Conservation (phyloP, 2,329 filamentous ascomycete species). For the Aspergillus terreus region DNA sequence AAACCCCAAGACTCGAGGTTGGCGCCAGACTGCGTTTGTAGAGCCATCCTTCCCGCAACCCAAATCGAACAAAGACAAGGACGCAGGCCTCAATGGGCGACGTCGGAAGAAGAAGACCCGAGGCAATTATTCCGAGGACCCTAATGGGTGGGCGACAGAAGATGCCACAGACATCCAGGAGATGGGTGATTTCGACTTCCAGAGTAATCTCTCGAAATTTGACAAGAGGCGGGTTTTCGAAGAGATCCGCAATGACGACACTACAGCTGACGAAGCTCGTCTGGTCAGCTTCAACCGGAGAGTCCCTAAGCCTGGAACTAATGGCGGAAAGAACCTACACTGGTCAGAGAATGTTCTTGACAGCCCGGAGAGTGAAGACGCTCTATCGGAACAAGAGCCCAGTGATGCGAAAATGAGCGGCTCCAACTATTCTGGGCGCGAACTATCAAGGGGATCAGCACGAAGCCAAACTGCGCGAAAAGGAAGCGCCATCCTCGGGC, state of each 20-base stretch:
- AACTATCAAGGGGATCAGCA: constrained; percentile 36
- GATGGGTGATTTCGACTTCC: constrained; percentile 91
- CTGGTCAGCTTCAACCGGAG: constrained; percentile 82
- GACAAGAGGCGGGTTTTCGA: constrained; percentile 91
- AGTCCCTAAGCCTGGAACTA: constrained; percentile 61
- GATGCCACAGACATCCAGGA: constrained; percentile 93
- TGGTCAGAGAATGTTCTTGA: constrained; percentile 89
- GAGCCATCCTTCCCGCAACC: constrained; percentile 49
- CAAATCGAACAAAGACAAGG: constrained; percentile 26
- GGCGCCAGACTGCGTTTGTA: constrained; percentile 64
- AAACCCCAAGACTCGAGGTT: constrained; percentile 56
- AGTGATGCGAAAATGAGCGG: constrained; percentile 43
- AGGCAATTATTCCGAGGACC: constrained; percentile 48
- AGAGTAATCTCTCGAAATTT: constrained; percentile 84
- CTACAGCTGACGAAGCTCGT: constrained; percentile 83
- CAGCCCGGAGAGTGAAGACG: constrained; percentile 67
- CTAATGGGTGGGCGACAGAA: constrained; percentile 92
- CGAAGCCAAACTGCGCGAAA: constrained; percentile 39
- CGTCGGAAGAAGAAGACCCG: constrained; percentile 46
- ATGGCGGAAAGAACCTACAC: constrained; percentile 84
- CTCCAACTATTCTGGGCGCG: constrained; percentile 44
- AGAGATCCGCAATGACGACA: constrained; percentile 84
- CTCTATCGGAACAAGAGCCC: constrained; percentile 51
- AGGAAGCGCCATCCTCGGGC: constrained; percentile 38
- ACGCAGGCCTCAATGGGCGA: constrained; percentile 27